Percentiles rank a stretch among this genome's conserved stretches.
phyloP scores from a whole-genome alignment of 805 yeast species.

The Candida koratica region DNA sequence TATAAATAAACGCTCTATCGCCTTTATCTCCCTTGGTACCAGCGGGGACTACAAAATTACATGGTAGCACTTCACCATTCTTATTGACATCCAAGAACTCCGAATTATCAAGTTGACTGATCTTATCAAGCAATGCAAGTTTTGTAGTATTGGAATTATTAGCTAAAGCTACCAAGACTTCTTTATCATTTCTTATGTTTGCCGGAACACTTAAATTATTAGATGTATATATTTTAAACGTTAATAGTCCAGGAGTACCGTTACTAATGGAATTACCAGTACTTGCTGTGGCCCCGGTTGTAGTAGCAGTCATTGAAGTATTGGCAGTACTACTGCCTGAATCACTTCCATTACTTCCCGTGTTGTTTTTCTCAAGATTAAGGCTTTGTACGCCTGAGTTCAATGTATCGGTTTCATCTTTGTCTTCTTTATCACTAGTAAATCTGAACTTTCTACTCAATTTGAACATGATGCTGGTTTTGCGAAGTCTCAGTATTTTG shows the following conservation, averaged over 20 bases:
- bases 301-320: constrained; percentile 1
- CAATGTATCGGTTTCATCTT: constrained; percentile 3
- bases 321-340: constrained; percentile 2
- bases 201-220: constrained; percentile 67
- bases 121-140: constrained; percentile 32
- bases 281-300: background rate
- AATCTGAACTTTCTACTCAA: constrained; percentile 31
- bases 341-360: constrained; percentile 2
- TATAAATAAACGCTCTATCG: constrained; percentile 58
- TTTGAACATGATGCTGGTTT: constrained; percentile 24
- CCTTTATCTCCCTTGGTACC: constrained; percentile 16
- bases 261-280: constrained; percentile 3
- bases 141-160: constrained; percentile 39
- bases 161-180: constrained; percentile 62
- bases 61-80: constrained; percentile 45
- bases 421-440: constrained; percentile 14
- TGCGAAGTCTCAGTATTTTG: too few relatives aligned
- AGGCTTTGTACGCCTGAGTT: constrained; percentile 1
- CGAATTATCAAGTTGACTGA: constrained; percentile 17
- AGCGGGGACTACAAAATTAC: constrained; percentile 49
- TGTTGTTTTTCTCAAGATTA: constrained; percentile 11
- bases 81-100: constrained; percentile 26
- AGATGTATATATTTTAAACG: constrained; percentile 73
- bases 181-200: constrained; percentile 60
- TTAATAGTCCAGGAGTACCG: constrained; percentile 61